A percentile compares a stretch with the other conserved stretches of the same genome.
These are phyloP conservation scores for Neurospora sp. DNA, from an alignment of 495 filamentous ascomycete genomes.

Conservation along the genomic window DNA sequence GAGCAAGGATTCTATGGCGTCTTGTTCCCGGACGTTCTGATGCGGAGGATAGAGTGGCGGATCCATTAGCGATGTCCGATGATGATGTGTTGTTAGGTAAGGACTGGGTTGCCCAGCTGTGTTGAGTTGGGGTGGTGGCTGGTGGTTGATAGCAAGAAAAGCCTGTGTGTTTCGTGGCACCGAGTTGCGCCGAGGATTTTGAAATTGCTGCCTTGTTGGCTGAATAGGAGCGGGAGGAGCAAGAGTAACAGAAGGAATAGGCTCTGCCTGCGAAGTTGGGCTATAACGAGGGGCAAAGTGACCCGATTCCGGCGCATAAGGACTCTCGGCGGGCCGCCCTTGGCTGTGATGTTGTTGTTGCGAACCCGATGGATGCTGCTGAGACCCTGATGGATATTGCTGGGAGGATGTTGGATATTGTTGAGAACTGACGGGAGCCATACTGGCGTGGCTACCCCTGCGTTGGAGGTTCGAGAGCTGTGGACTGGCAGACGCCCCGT, in stretches of 20 bases:
- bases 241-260: slow-evolving; percentile 14
- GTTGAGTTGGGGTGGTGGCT: slow-evolving; percentile 26
- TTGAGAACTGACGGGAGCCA: not conserved
- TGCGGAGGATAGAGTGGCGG: slow-evolving; percentile 43
- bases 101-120: slow-evolving; percentile 31
- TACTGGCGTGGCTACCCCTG: slow-evolving; percentile 19
- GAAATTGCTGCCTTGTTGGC: slow-evolving; percentile 15
- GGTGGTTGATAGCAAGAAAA: slow-evolving; percentile 28
- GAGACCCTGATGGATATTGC: slow-evolving; percentile 2
- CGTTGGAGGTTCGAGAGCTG: slow-evolving; percentile 23
- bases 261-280: slow-evolving; percentile 19
- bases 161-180: slow-evolving; percentile 27
- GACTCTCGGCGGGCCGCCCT: slow-evolving; percentile 4
- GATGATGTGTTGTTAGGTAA: slow-evolving; percentile 17
- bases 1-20: slow-evolving; percentile 76
- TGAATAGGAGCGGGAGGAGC: slow-evolving; percentile 27
- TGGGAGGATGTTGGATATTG: slow-evolving; percentile 15
- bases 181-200: slow-evolving; percentile 27
- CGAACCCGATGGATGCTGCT: not conserved
- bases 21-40: slow-evolving; percentile 57
- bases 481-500: slow-evolving; percentile 37
- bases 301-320: slow-evolving; percentile 7
- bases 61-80: slow-evolving; percentile 52
- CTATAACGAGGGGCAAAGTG: slow-evolving; percentile 10
- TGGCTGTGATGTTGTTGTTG: slow-evolving; percentile 5